Evolutionary conservation across 2,329 filamentous ascomycete species (phyloP), one percentile per base, ranked within the genome.

Genomic region (Ophiostoma sp.): DNA sequence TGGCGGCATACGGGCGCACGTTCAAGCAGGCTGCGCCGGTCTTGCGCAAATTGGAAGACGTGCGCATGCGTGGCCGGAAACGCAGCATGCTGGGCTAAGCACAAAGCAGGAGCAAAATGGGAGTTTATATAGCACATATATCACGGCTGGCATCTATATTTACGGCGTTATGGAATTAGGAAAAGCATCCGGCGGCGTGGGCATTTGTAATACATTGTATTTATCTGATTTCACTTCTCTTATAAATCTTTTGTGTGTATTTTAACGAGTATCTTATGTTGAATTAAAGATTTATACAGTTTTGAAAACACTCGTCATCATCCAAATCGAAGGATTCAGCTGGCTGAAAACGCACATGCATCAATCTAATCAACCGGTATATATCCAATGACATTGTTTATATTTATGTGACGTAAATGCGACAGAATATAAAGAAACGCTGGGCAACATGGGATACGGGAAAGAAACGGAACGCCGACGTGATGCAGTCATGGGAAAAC

Each of bases 61-160:
- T 99, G 66, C 87, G 95, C 77, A 88, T 97, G 89, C 89, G 95
- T 78, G 95, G 95, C 3, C 85, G 95, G 78, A 99, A 99, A 86
- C 90, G 93, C 80, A 98, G 93, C 79, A 99, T 99, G 95, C 79
- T 99, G 75, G 95, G 95, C 36, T 98, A 48, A 36, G 33, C 62
- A 27, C 33, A 7, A n/a, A n/a, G 5, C 20, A 20, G n/a, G 20
- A 35, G 11, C n/a, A 17, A 48, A 48, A 20, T 11, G 39, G 33
- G 39, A 33, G 39, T 27, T 17, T 8, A 11, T 1, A n/a, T 4
- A 31, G 23, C 41, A 52, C 41, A 52, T n/a, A 66, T 31, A 54
- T 33, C 35, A 27, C 27, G 60, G 31, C 41, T 39, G 20, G 57
- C 31, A 64, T 64, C 2, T 17, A 62, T 10, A 15, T 17, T 31